Evolutionary conservation across 192 early-diverging fungal species (phyloP).

Genomic region (Backusella sp.): DNA sequence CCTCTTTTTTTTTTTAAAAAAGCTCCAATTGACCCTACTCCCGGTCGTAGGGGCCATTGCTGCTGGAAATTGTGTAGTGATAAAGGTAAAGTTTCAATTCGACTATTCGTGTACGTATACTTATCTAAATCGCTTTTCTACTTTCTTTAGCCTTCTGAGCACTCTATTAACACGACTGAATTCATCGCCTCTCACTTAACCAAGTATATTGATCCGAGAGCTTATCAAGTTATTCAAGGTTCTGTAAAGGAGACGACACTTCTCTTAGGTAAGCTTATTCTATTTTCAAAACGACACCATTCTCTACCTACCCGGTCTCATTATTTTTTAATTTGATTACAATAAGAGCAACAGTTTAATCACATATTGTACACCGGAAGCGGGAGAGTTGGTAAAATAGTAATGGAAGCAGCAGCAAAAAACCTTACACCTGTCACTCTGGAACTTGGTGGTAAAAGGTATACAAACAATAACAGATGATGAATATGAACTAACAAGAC

Average conservation of each 20-base stretch:
- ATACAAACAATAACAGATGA: neutral
- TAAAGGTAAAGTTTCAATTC: conserved; percentile 41
- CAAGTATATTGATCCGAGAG: conserved; percentile 71
- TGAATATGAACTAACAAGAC: neutral
- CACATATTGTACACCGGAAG: conserved; percentile 94
- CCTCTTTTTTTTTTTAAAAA: neutral
- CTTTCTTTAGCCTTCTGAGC: conserved; percentile 66
- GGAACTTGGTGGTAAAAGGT: conserved; percentile 91
- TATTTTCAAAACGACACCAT: conserved; percentile 35
- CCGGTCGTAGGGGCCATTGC: conserved; percentile 83
- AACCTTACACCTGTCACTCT: conserved; percentile 83
- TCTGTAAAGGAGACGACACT: conserved; percentile 67
- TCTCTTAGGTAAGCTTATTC: conserved; percentile 70
- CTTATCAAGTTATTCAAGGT: conserved; percentile 77
- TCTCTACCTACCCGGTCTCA: neutral
- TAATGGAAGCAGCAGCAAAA: conserved; percentile 84
- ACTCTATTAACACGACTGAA: conserved; percentile 62
- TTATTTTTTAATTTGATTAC: neutral
- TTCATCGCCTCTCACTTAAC: conserved; percentile 62
- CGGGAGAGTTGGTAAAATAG: conserved; percentile 75
- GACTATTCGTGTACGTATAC: neutral
- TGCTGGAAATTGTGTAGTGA: conserved; percentile 83
- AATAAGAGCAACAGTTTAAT: conserved; percentile 59
- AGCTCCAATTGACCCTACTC: conserved; percentile 17
- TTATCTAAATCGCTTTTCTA: neutral